A percentile compares a stretch with the other conserved stretches of the same genome.
Evolutionary conservation across 1,284 basidiomycete genomes (phyloP).

Genomic region (Tylopilus sp.): DNA sequence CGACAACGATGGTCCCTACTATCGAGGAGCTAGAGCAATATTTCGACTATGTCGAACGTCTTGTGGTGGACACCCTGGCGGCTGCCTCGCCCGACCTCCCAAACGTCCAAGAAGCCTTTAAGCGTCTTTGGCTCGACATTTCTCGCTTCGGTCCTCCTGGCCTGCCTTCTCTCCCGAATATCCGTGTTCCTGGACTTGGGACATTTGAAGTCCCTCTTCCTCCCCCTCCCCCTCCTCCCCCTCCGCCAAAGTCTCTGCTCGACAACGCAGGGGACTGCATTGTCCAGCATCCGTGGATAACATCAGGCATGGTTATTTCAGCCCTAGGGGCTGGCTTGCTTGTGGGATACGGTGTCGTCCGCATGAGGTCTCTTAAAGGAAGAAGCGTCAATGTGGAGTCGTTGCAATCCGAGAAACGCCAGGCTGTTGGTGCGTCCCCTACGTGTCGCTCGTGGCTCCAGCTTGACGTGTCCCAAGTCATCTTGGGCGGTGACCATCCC

Average conservation of each 20-base stretch:
- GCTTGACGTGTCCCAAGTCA: conserved; percentile 44
- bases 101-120: conserved; percentile 57
- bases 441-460: neutral
- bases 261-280: conserved; percentile 50
- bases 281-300: conserved; percentile 54
- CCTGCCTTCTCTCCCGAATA: conserved; percentile 57
- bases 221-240: conserved; percentile 55
- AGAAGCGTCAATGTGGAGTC: conserved; percentile 36
- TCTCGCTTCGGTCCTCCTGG: conserved; percentile 68
- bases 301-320: conserved; percentile 48
- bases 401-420: conserved; percentile 45
- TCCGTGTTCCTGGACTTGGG: conserved; percentile 60
- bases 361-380: conserved; percentile 30
- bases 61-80: conserved; percentile 54
- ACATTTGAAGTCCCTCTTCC: conserved; percentile 69
- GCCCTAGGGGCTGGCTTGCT: conserved; percentile 56
- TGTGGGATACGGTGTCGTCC: conserved; percentile 46
- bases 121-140: conserved; percentile 71
- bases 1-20: conserved; percentile 36
- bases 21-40: conserved; percentile 69
- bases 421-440: conserved; percentile 60
- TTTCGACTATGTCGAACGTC: conserved; percentile 61
- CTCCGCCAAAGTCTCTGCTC: conserved; percentile 45
- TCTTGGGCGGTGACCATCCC: conserved; percentile 72
- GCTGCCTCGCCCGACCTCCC: conserved; percentile 56